phyloP scores from a whole-genome alignment of 371 early-diverging fungal genomes.

The Phascolomyces articulosus region DNA sequence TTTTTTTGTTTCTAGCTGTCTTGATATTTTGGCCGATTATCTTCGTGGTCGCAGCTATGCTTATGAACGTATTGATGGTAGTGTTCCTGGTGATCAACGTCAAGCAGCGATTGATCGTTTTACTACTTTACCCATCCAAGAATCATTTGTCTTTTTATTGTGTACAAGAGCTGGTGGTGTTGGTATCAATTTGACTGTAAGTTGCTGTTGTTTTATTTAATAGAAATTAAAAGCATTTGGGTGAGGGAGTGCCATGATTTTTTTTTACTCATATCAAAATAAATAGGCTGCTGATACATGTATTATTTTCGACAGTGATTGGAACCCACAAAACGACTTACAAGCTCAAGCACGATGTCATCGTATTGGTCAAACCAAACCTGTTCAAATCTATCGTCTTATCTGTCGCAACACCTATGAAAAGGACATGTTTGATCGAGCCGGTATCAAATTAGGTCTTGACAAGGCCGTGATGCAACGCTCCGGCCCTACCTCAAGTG shows the following conservation, averaged over 20 bases:
- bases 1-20: conserved; percentile 26
- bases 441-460: conserved; percentile 91
- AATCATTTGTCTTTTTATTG: conserved; percentile 86
- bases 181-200: conserved; percentile 88
- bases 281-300: conserved; percentile 90
- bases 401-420: conserved; percentile 94
- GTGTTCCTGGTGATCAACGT: conserved; percentile 84
- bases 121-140: conserved; percentile 67
- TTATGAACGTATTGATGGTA: conserved; percentile 92
- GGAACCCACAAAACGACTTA: conserved; percentile 97
- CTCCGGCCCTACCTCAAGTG: conserved; percentile 42
- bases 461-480: conserved; percentile 88
- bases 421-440: conserved; percentile 96
- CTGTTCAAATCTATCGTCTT: conserved; percentile 88
- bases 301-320: conserved; percentile 95
- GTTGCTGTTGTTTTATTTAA: neutral
- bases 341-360: conserved; percentile 96
- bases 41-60: conserved; percentile 74
- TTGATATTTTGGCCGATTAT: conserved; percentile 94
- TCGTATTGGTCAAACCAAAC: conserved; percentile 95
- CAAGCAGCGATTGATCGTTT: conserved; percentile 98
- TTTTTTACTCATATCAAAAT: too few species aligned
- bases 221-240: too few species aligned
- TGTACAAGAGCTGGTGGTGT: conserved; percentile 93
- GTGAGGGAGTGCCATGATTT: too few species aligned